Conservation (phyloP, 192 early-diverging fungal genomes). For the Bifiguratus adelaidae region DNA sequence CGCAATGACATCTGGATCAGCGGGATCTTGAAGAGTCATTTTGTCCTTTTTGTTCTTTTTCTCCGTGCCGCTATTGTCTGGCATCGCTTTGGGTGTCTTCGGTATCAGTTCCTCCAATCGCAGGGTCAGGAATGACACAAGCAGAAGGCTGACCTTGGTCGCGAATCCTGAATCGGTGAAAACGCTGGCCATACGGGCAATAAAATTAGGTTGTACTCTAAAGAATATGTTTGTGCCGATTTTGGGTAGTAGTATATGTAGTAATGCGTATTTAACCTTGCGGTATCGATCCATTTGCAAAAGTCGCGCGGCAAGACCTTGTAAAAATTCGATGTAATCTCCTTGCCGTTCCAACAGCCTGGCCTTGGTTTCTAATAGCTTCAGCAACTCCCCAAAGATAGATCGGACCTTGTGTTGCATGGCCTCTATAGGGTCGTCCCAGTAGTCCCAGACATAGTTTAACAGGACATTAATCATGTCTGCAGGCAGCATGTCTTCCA, state of each 20-base stretch:
- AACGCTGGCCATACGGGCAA: conserved; percentile 46
- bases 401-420: conserved; percentile 60
- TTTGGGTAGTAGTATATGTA: conserved; percentile 47
- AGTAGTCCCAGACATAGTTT: conserved; percentile 66
- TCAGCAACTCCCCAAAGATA: conserved; percentile 64
- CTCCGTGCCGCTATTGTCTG: background rate
- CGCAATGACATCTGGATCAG: conserved; percentile 8
- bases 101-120: conserved; percentile 15
- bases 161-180: conserved; percentile 45
- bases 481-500: conserved; percentile 12
- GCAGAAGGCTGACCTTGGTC: conserved; percentile 28
- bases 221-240: conserved; percentile 43
- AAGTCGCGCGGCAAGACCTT: conserved; percentile 50
- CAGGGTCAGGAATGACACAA: conserved; percentile 25
- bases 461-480: conserved; percentile 45
- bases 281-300: conserved; percentile 70
- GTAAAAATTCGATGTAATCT: conserved; percentile 32
- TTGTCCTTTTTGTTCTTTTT: background rate
- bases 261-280: conserved; percentile 69
- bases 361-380: conserved; percentile 37
- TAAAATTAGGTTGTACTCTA: conserved; percentile 42
- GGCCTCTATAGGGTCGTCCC: conserved; percentile 82
- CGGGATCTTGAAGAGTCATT: conserved; percentile 1
- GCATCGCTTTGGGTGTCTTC: background rate
- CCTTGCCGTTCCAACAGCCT: conserved; percentile 4